Base-by-base conservation (phyloP, 2,329 filamentous ascomycete species). In the Simplicillium sp. region DNA sequence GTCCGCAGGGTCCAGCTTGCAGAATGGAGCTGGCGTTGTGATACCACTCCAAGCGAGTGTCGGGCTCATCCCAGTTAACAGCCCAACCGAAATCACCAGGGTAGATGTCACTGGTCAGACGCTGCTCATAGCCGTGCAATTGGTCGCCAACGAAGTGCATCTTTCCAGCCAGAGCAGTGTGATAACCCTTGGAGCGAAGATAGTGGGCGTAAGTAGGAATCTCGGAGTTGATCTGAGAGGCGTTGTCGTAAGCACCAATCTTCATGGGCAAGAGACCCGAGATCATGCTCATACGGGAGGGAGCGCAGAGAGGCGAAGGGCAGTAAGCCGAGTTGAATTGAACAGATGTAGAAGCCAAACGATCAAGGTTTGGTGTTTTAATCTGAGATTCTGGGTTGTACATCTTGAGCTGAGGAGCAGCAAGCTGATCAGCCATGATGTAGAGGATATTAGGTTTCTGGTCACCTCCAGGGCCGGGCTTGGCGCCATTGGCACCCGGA, bases 121-220 rank as follows among this genome's bases (percentile, higher is more conserved):
- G 80, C 54, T 87, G 84, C 68, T 96, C 89, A 55, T 94, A 96
- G 25, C 89, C 89, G 59, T 96, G 89, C 44, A 96, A 72, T 65
- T 96, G 89, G 58, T 96, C 89, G 29, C 89, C 89, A 41, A 94
- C 84, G 59, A 96, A 96, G 65, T 96, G 89, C 89, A 96, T 96
- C 73, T 96, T 96, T 47, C 89, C 89, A 5, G 89, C 87, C 51
- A 96, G 70, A 6, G 84, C 85, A 11, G 89, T 95, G 64, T 95
- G 86, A 56, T 96, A 96, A 40, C 87, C 87, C 53, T 82, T 80
- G 34, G 77, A 73, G 38, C 89, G 84, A 41, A 96, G 70, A 63
- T 95, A 95, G 62, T 96, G 89, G 8, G 89, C 87, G 57, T 94
- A 96, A 1, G 89, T 96, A 12, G 88, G 89, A 25, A 86, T 77